Percentiles rank a stretch among this genome's conserved stretches.
phyloP scores from a whole-genome alignment of 225 moss, liverwort and hornwort genomes.

The Climacium dendroides region DNA sequence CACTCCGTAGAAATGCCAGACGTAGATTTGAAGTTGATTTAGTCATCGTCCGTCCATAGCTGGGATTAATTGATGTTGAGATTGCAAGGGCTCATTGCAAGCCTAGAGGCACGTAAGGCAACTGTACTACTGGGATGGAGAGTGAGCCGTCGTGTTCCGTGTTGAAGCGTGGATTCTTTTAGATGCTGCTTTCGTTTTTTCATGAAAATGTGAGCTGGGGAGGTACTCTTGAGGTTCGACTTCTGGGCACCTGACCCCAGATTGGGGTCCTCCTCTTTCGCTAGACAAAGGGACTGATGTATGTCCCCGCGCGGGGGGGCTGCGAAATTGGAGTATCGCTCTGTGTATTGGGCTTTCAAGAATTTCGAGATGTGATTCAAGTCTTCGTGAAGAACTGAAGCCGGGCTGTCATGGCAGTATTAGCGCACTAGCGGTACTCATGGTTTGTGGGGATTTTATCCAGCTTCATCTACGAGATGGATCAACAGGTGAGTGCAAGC shows the following conservation, averaged over 20 bases:
- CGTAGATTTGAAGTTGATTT: background rate
- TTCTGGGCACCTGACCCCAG: background rate
- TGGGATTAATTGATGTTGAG: background rate
- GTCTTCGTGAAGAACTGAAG: background rate
- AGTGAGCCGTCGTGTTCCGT: background rate
- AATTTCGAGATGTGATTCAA: background rate
- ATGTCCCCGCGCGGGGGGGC: background rate
- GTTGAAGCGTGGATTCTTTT: background rate
- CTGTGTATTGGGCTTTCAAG: background rate
- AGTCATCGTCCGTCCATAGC: background rate
- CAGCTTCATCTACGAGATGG: conserved; percentile 9
- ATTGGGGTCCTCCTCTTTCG: background rate
- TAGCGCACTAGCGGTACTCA: background rate
- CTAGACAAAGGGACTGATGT: background rate
- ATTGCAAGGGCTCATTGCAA: background rate
- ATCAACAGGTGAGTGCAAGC: conserved; percentile 19
- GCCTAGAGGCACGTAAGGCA: background rate
- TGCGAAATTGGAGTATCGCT: background rate
- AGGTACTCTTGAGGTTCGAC: background rate
- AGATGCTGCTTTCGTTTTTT: background rate
- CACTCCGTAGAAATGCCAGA: background rate
- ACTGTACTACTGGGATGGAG: background rate
- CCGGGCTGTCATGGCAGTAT: background rate
- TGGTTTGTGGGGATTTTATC: conserved; percentile 8
- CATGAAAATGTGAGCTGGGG: background rate